Conservation (phyloP, 257 asterid species). For the Ophiorrhiza pumila region DNA sequence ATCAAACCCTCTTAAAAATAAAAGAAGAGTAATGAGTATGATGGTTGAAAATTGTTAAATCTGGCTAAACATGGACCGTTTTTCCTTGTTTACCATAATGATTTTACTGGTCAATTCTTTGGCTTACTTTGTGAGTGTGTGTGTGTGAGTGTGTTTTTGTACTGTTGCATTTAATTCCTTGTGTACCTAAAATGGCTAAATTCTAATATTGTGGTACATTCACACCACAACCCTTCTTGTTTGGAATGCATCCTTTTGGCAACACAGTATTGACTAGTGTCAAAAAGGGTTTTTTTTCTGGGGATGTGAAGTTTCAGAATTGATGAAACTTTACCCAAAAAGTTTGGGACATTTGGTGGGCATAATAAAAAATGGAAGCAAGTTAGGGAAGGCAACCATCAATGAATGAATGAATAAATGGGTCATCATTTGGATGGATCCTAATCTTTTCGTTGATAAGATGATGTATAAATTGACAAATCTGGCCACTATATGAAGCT, state of each 20-base stretch:
- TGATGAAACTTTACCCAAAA: constrained; percentile 15
- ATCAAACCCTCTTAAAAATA: background rate
- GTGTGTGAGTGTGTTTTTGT: too few species aligned
- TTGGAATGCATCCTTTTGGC: constrained; percentile 16
- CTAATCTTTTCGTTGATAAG: background rate
- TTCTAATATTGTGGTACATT: constrained; percentile 7
- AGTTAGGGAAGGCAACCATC: constrained; percentile 4
- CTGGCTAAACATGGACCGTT: constrained; percentile 16
- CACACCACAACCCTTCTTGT: constrained; percentile 14
- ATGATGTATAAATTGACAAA: constrained; percentile 15
- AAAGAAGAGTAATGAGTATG: constrained; percentile 21
- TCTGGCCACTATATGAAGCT: constrained; percentile 11
- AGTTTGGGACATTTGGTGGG: constrained; percentile 15
- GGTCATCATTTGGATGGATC: background rate
- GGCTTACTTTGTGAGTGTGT: background rate
- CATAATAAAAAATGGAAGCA: background rate
- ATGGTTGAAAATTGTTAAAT: constrained; percentile 21
- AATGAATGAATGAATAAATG: background rate
- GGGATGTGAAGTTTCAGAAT: constrained; percentile 1
- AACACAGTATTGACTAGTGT: background rate
- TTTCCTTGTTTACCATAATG: constrained; percentile 27
- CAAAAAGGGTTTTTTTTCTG: background rate
- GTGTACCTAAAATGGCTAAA: constrained; percentile 1
- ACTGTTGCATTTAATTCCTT: background rate
- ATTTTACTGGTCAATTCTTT: constrained; percentile 18